Base-by-base conservation (phyloP, 2,329 filamentous ascomycete genomes). In the Rugonectria rugulosa region DNA sequence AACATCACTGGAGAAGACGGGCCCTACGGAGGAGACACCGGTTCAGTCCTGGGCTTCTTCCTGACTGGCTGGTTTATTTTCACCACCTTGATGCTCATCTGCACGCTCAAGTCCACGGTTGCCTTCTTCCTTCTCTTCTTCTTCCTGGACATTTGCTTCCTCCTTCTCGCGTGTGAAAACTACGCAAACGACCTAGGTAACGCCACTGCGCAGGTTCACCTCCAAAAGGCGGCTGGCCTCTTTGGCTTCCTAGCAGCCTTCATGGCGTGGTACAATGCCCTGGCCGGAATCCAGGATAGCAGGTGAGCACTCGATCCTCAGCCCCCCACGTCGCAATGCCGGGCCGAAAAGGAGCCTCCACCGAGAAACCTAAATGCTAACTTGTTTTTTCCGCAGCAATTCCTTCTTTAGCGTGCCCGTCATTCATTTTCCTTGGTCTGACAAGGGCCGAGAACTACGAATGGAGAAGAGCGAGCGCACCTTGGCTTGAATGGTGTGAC, bases 361-460 rank as follows among this genome's bases (percentile, higher is more conserved):
- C 19, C 40, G 14, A 27, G 43, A 50, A 50, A 21, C 27, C 47
- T 46, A 40, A n/a, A 56, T n/a, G 56, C 74, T 80, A 71, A 80
- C 70, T 43, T 41, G 12, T 17, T 50, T 47, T 8, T n/a, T 51
- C 38, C 32, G 57, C 68, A 95, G 91, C 80, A 88, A 88, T 77
- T 88, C 84, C 23, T 97, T 97, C 87, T 95, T 97, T 81, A 82
- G 95, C 74, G 86, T 96, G 59, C 94, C 93, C 46, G 92, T 97
- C 61, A 88, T 90, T 68, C 92, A 97, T 81, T 96, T 97, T 82
- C 94, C 93, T 49, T 97, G 94, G 94, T 94, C 90, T 31, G 88
- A 90, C 68, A 89, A 89, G 77, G 90, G 86, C 48, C 84, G 83
- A 60, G 82, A 86, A 73, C 73, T 72, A 57, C 83, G 87, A 58